Base-by-base conservation (phyloP, 208 protist genomes). In the Paratrypanosoma confusum region DNA sequence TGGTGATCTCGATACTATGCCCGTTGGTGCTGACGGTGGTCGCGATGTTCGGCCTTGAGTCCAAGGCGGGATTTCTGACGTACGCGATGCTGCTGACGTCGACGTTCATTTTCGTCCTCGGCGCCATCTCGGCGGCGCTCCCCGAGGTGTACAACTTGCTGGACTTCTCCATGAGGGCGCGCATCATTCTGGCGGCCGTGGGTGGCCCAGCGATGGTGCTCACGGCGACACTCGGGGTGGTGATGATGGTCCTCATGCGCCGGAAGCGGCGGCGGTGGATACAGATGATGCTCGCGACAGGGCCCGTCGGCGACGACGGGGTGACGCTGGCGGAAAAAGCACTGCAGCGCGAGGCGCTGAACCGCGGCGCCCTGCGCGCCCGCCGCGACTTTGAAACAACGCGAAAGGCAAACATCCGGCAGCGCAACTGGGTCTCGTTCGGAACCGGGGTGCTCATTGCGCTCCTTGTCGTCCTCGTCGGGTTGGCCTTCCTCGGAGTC, bases 31-130 rank as follows among this genome's bases (percentile, higher is more conserved):
- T 82, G 3, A 43, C 66, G 16, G 57, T 71, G 10, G 6, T 84
- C 8, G 75, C 75, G 1, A 44, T 74, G 23, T 58, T 84, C 2
- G 41, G 55, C 32, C 48, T 82, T 5, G 61, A 56, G 39, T 49
- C 51, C 10, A 78, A 72, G 45, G 24, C 33, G 5, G 39, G 28
- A 28, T 82, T 73, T 55, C n/a, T 66, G 3, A 78, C 68, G 65
- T 37, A 67, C 17, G 3, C 81, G 10, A 25, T 54, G 11, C 47
- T 42, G 14, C 46, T 82, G 0, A 47, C 25, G 17, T 35, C 59
- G 8, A 42, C 79, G 25, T 80, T 84, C 18, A 52, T 58, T 24
- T 69, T 78, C 27, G 33, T 74, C 22, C 74, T 84, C 48, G 79
- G 79, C 18, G 35, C 50, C n/a, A 33, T 65, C n/a, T 32, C 79